Percentiles rank a stretch among this genome's conserved stretches.
Evolutionary conservation across 1,284 basidiomycete genomes (phyloP).

Genomic region (Apiotrichum laibachii): DNA sequence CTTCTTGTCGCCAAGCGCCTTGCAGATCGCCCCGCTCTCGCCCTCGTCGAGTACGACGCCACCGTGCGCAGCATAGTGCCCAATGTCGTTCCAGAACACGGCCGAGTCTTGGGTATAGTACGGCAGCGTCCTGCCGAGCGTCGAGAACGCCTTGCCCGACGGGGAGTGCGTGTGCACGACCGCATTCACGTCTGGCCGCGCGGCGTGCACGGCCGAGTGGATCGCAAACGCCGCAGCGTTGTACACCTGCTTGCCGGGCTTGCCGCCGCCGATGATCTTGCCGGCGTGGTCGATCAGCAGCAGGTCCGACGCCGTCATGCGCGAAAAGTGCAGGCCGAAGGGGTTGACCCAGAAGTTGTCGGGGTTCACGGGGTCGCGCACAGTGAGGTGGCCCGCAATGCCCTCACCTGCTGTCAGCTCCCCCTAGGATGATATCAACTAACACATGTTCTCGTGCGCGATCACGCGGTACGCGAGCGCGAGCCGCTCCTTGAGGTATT

Average conservation of each 20-base stretch:
- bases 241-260: conserved; percentile 49
- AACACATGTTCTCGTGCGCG: conserved; percentile 56
- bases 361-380: conserved; percentile 58
- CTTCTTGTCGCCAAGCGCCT: conserved; percentile 55
- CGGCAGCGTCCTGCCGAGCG: conserved; percentile 58
- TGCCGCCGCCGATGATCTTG: conserved; percentile 54
- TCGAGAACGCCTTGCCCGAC: conserved; percentile 62
- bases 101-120: conserved; percentile 44
- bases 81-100: conserved; percentile 29
- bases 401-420: conserved; percentile 55
- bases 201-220: conserved; percentile 60
- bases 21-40: conserved; percentile 61
- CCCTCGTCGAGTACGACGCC: conserved; percentile 62
- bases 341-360: conserved; percentile 45
- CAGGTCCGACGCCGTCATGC: conserved; percentile 56
- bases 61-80: conserved; percentile 54
- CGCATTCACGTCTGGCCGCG: conserved; percentile 62
- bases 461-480: conserved; percentile 42
- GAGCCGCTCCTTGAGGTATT: conserved; percentile 58
- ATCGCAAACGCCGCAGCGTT: conserved; percentile 58
- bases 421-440: not conserved
- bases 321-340: conserved; percentile 49
- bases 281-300: conserved; percentile 56
- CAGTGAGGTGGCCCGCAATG: conserved; percentile 63
- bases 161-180: conserved; percentile 66